These are phyloP conservation scores for Aspergillus bertholletiae DNA, from an alignment of 495 filamentous ascomycete species.

Conservation along the genomic window DNA sequence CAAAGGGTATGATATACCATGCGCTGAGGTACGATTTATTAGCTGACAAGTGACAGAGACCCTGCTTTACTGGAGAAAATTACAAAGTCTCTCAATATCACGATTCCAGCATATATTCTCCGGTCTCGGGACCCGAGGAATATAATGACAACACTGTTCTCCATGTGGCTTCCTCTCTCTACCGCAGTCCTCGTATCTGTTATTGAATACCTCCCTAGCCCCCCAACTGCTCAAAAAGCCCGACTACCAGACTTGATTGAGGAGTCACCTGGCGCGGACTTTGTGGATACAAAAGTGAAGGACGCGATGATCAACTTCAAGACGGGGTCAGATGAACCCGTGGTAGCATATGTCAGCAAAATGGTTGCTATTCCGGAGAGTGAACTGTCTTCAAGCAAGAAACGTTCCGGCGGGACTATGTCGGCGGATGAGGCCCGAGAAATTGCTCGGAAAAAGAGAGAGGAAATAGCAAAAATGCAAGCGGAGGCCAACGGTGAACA, in stretches of 20 bases:
- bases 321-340: conserved; percentile 61
- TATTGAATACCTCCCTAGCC: conserved; percentile 88
- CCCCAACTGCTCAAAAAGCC: conserved; percentile 74
- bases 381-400: conserved; percentile 78
- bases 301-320: conserved; percentile 81
- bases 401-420: conserved; percentile 57
- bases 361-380: conserved; percentile 95
- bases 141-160: conserved; percentile 80
- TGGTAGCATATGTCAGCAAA: conserved; percentile 96
- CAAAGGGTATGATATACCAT: conserved; percentile 62
- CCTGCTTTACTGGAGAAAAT: conserved; percentile 85
- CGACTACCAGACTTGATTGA: conserved; percentile 76
- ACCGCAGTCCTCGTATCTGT: conserved; percentile 90
- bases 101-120: conserved; percentile 75
- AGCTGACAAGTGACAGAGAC: conserved; percentile 56
- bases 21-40: conserved; percentile 10
- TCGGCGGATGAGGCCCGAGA: conserved; percentile 88
- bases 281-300: conserved; percentile 63
- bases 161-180: conserved; percentile 88
- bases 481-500: conserved; percentile 48
- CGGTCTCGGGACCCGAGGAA: conserved; percentile 80
- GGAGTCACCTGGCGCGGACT: conserved; percentile 71
- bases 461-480: conserved; percentile 76
- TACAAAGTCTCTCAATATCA: conserved; percentile 83
- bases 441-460: conserved; percentile 79